These are phyloP conservation scores for Sclerotinia minor DNA, from an alignment of 2,329 filamentous ascomycete genomes.

Conservation along the genomic window DNA sequence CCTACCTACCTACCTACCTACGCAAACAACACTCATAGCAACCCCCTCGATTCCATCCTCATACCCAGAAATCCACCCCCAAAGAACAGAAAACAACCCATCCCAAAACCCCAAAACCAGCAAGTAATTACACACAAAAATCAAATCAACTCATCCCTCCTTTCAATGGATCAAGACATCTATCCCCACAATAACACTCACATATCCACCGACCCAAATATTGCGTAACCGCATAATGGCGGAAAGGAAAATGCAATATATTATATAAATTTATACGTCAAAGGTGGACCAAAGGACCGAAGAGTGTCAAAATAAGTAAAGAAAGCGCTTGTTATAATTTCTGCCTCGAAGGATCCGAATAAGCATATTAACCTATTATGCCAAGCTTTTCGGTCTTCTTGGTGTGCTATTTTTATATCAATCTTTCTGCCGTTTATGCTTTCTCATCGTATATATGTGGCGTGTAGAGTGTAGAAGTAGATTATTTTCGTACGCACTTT, in stretches of 20 bases:
- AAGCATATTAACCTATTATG: background rate
- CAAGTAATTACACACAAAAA: background rate
- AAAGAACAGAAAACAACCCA: background rate
- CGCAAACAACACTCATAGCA: background rate
- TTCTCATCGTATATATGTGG: background rate
- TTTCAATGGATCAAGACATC: background rate
- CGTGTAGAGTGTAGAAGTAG: background rate
- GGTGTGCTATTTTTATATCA: no score
- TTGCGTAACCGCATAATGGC: background rate
- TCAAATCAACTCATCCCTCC: background rate
- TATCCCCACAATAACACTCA: background rate
- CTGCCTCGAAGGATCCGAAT: constrained; percentile 3
- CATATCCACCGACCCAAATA: background rate
- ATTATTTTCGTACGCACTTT: background rate
- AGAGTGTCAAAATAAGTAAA: background rate
- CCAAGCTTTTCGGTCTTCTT: background rate
- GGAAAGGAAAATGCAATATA: background rate
- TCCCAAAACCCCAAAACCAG: background rate
- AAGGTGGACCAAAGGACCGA: background rate
- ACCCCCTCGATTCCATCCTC: background rate
- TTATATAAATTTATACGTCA: background rate
- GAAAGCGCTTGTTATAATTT: constrained; percentile 4
- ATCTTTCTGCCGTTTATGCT: background rate
- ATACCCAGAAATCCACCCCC: no score
- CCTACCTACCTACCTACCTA: background rate